Conservation (phyloP, 805 yeast genomes). For the Candida boidinii region DNA sequence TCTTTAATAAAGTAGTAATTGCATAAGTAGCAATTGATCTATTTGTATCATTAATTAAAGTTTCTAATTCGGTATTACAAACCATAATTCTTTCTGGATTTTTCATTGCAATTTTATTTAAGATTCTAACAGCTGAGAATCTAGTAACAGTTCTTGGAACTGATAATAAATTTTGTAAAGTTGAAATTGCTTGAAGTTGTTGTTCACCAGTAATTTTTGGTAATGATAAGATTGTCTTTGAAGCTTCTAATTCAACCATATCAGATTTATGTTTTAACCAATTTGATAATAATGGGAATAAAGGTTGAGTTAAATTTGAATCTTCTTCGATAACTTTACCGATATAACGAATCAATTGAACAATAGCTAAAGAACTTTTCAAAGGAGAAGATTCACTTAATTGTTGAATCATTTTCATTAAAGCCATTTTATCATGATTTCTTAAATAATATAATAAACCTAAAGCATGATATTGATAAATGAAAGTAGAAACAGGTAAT, state of each 20-base stretch:
- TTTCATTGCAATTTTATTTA: conserved; percentile 75
- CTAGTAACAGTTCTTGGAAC: conserved; percentile 87
- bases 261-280: conserved; percentile 79
- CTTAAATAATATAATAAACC: conserved; percentile 84
- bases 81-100: conserved; percentile 72
- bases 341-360: conserved; percentile 78
- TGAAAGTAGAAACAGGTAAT: conserved; percentile 61
- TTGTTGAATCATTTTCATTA: conserved; percentile 82
- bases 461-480: conserved; percentile 92
- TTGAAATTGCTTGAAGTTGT: conserved; percentile 59
- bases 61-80: conserved; percentile 81
- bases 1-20: conserved; percentile 89
- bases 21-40: conserved; percentile 95
- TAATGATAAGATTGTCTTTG: conserved; percentile 58
- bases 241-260: conserved; percentile 87
- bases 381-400: conserved; percentile 51
- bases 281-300: conserved; percentile 56
- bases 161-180: conserved; percentile 68
- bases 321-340: conserved; percentile 69
- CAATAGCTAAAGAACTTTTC: conserved; percentile 74
- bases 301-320: conserved; percentile 45
- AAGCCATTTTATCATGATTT: conserved; percentile 88
- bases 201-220: conserved; percentile 53
- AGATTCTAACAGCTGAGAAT: conserved; percentile 87
- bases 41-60: conserved; percentile 78